These are phyloP conservation scores for Seiridium unicorne DNA, from an alignment of 2,329 filamentous ascomycete species.

Conservation along the genomic window DNA sequence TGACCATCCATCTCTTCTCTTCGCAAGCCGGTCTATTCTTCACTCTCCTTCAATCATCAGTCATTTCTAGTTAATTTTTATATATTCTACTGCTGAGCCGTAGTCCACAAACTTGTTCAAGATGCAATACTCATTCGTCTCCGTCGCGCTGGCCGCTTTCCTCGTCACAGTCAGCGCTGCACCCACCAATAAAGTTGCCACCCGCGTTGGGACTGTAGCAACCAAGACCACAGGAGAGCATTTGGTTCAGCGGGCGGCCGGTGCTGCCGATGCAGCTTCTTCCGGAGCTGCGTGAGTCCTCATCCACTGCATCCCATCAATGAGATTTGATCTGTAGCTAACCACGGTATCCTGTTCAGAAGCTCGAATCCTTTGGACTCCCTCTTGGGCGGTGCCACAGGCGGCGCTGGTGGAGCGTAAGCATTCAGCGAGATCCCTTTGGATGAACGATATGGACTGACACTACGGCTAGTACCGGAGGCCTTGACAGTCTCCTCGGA, in stretches of 20 bases:
- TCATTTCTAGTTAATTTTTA: background rate
- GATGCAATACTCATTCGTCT: slow-evolving; percentile 13
- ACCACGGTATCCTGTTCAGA: background rate
- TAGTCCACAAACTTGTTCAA: background rate
- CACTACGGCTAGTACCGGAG: background rate
- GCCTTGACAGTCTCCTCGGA: slow-evolving; percentile 1
- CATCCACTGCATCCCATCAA: background rate
- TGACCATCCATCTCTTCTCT: background rate
- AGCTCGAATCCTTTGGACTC: background rate
- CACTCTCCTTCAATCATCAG: background rate
- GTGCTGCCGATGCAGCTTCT: background rate
- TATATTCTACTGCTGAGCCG: background rate
- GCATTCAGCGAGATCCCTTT: background rate
- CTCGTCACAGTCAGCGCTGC: slow-evolving; percentile 8
- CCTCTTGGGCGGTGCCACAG: background rate
- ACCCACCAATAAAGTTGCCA: background rate
- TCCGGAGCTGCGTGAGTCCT: background rate
- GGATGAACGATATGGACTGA: too few relatives aligned
- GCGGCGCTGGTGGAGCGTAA: slow-evolving; percentile 2
- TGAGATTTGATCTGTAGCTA: background rate
- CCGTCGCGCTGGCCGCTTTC: slow-evolving; percentile 11
- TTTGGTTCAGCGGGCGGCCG: background rate
- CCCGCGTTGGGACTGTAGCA: background rate
- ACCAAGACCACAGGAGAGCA: background rate
- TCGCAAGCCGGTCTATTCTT: background rate